Evolutionary conservation across 768 basidiomycete genomes (phyloP).

Genomic region (Pleurotus ostreatus): DNA sequence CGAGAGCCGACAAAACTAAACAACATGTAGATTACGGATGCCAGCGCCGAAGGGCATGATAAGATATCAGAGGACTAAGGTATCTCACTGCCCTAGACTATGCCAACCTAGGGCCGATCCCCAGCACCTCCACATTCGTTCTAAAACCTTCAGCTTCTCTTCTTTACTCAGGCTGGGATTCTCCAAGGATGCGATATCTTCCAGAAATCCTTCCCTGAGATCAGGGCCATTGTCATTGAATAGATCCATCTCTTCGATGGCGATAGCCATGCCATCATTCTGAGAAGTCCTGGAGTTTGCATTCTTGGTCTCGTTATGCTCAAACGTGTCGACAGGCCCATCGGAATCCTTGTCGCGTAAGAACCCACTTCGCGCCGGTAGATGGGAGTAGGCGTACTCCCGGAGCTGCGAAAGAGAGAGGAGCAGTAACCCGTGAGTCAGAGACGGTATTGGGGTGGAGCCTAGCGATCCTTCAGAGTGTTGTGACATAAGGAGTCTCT

Average conservation of each 20-base stretch:
- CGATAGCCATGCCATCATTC: neutral
- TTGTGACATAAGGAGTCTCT: conserved; percentile 59
- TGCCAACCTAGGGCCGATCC: conserved; percentile 62
- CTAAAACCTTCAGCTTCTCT: conserved; percentile 75
- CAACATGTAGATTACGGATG: too few relatives aligned
- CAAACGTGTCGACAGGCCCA: neutral
- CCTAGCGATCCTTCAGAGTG: conserved; percentile 20
- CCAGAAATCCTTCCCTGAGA: conserved; percentile 75
- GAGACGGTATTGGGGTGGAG: conserved; percentile 28
- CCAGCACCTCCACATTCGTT: conserved; percentile 91
- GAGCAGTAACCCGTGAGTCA: conserved; percentile 71
- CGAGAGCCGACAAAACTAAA: too few relatives aligned
- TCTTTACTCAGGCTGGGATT: conserved; percentile 60
- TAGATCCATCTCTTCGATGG: neutral
- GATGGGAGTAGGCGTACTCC: conserved; percentile 50
- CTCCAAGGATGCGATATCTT: conserved; percentile 81
- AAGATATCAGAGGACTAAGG: too few relatives aligned
- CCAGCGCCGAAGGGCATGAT: too few relatives aligned
- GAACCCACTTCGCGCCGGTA: conserved; percentile 38
- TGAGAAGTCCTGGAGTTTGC: too few relatives aligned
- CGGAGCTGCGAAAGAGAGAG: conserved; percentile 68
- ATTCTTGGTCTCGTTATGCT: too few relatives aligned
- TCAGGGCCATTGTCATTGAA: conserved; percentile 17
- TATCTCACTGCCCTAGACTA: neutral
- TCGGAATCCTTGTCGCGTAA: neutral